These are phyloP conservation scores for Annulohypoxylon moriforme DNA, from an alignment of 495 filamentous ascomycete species.

Conservation along the genomic window DNA sequence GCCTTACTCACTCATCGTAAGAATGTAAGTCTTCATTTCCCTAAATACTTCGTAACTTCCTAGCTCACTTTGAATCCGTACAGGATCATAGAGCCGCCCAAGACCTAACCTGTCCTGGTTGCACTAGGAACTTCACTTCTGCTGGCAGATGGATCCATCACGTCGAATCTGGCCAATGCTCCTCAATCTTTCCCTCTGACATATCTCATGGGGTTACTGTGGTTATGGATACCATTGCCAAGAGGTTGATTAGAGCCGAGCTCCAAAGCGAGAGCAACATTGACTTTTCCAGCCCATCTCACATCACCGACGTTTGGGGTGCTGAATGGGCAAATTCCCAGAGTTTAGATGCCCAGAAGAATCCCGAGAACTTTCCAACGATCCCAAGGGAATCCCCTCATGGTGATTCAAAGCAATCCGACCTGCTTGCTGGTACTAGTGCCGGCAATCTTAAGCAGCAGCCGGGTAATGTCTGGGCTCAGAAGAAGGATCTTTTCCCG, in stretches of 20 bases:
- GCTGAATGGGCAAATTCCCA: conserved; percentile 13
- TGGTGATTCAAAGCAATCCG: conserved; percentile 14
- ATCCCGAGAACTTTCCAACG: conserved; percentile 22
- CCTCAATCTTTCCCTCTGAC: conserved; percentile 35
- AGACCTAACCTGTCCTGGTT: conserved; percentile 51
- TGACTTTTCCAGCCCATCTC: conserved; percentile 1
- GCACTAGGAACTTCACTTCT: conserved; percentile 31
- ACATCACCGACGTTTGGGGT: conserved; percentile 32
- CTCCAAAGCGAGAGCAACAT: background rate
- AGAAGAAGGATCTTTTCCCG: conserved; percentile 39
- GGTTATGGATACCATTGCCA: conserved; percentile 26
- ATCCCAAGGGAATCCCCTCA: conserved; percentile 13
- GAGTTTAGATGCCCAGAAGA: background rate
- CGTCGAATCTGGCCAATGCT: conserved; percentile 44
- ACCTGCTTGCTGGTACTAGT: conserved; percentile 18
- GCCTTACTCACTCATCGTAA: conserved; percentile 22
- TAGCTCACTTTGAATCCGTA: background rate
- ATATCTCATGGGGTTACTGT: conserved; percentile 15
- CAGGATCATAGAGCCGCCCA: conserved; percentile 45
- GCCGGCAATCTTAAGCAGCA: conserved; percentile 13
- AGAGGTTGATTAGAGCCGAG: conserved; percentile 9
- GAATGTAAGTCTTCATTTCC: conserved; percentile 12
- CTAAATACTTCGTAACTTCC: background rate
- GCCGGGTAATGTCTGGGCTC: conserved; percentile 24
- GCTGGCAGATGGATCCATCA: conserved; percentile 42